Percentiles rank a stretch among this genome's conserved stretches.
These are phyloP conservation scores for Sugiyamaella sp. DNA, from an alignment of 1,139 yeast species.

Conservation along the genomic window DNA sequence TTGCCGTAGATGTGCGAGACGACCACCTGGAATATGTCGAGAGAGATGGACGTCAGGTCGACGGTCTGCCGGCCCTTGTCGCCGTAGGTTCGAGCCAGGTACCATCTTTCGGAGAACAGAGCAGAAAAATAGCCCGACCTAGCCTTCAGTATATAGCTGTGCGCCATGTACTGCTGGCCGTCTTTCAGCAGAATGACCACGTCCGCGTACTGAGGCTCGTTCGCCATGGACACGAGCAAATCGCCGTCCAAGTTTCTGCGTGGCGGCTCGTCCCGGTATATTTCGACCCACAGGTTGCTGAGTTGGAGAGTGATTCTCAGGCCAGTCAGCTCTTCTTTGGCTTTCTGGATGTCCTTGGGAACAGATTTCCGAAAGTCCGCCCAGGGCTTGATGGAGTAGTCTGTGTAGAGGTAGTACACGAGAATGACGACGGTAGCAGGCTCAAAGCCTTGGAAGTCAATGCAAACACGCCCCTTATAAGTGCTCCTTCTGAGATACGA, in stretches of 20 bases:
- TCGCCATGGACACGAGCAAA: constrained; percentile 23
- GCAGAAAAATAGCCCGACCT: constrained; percentile 70
- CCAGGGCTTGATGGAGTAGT: constrained; percentile 48
- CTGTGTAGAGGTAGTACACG: constrained; percentile 54
- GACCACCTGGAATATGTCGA: constrained; percentile 53
- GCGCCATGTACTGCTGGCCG: constrained; percentile 47
- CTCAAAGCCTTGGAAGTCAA: constrained; percentile 31
- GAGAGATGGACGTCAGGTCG: constrained; percentile 51
- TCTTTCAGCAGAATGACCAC: constrained; percentile 47
- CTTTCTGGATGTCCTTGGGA: constrained; percentile 32
- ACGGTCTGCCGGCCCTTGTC: constrained; percentile 34
- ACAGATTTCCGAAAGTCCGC: constrained; percentile 33
- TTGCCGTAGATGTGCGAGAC: constrained; percentile 63
- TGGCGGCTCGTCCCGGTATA: constrained; percentile 28
- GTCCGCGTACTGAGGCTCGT: constrained; percentile 33
- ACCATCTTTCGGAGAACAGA: constrained; percentile 61
- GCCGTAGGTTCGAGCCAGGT: constrained; percentile 28
- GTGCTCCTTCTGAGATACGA: neutral
- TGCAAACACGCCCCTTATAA: constrained; percentile 7
- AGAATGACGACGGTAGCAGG: constrained; percentile 43
- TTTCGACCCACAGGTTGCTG: constrained; percentile 30
- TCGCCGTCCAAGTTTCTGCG: constrained; percentile 27
- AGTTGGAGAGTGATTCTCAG: constrained; percentile 31
- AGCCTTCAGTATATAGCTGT: constrained; percentile 55
- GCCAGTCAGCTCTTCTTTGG: constrained; percentile 35